phyloP scores from a whole-genome alignment of 148 eudicot genomes.

The Silene latifolia region DNA sequence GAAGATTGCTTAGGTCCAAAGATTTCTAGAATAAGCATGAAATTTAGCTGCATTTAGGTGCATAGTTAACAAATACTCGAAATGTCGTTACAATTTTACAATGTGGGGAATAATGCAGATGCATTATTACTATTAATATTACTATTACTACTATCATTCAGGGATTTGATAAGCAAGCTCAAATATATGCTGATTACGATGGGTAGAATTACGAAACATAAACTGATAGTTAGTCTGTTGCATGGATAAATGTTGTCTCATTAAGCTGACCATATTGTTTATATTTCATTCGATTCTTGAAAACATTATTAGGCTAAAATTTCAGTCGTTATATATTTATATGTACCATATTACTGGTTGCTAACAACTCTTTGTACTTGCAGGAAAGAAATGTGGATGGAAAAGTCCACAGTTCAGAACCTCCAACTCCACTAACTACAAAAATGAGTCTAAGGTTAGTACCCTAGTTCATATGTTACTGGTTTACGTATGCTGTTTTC shows the following conservation, averaged over 20 bases:
- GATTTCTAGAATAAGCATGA: neutral
- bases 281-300: neutral
- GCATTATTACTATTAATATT: too few species aligned
- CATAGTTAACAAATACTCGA: neutral
- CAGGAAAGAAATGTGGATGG: slow-evolving; percentile 81
- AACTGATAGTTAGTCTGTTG: neutral
- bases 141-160: too few species aligned
- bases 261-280: neutral
- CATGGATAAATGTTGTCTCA: neutral
- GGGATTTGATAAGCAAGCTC: neutral
- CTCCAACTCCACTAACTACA: slow-evolving; percentile 70
- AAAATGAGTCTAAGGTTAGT: slow-evolving; percentile 78
- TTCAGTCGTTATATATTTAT: neutral
- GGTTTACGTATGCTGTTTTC: neutral
- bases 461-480: neutral
- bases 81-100: neutral
- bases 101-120: neutral
- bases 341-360: neutral
- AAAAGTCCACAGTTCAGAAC: slow-evolving; percentile 61
- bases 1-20: too few species aligned
- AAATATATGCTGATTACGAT: neutral
- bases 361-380: slow-evolving; percentile 15
- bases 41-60: neutral
- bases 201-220: neutral
- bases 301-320: neutral